These are phyloP conservation scores for Phytophthora ramorum DNA, from an alignment of 352 stramenopile genomes.

Conservation along the genomic window DNA sequence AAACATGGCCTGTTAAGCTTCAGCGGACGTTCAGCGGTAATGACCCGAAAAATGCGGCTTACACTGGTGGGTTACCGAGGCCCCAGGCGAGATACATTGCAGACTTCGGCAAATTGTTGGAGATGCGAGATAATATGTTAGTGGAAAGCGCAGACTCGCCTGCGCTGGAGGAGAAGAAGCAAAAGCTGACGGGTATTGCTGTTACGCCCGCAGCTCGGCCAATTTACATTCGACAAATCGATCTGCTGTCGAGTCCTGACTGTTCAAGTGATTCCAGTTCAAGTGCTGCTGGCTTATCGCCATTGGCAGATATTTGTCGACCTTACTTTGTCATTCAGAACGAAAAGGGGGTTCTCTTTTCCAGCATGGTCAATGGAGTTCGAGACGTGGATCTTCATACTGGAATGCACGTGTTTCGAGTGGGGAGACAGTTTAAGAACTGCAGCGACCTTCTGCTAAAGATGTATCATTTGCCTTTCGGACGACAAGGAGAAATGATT, in stretches of 20 bases:
- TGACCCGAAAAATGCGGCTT: slow-evolving; percentile 74
- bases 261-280: slow-evolving; percentile 15
- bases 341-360: slow-evolving; percentile 88
- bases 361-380: slow-evolving; percentile 86
- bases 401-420: slow-evolving; percentile 69
- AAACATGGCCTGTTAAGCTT: slow-evolving; percentile 80
- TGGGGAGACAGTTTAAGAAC: slow-evolving; percentile 63
- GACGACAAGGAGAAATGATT: slow-evolving; percentile 81
- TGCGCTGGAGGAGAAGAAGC: slow-evolving; percentile 66
- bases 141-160: slow-evolving; percentile 50
- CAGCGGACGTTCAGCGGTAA: slow-evolving; percentile 79
- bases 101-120: slow-evolving; percentile 80
- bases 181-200: slow-evolving; percentile 81
- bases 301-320: slow-evolving; percentile 51
- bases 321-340: slow-evolving; percentile 90
- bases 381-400: slow-evolving; percentile 64
- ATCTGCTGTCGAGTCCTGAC: slow-evolving; percentile 49
- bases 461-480: slow-evolving; percentile 91
- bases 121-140: slow-evolving; percentile 77
- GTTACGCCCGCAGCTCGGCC: slow-evolving; percentile 69
- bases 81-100: slow-evolving; percentile 81
- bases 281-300: slow-evolving; percentile 5
- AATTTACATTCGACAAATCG: slow-evolving; percentile 86
- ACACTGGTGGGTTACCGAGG: slow-evolving; percentile 68
- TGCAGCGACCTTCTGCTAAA: slow-evolving; percentile 81